Evolutionary conservation across 164 flowering plant genomes (phyloP).

Genomic region (Tinospora cordifolia): DNA sequence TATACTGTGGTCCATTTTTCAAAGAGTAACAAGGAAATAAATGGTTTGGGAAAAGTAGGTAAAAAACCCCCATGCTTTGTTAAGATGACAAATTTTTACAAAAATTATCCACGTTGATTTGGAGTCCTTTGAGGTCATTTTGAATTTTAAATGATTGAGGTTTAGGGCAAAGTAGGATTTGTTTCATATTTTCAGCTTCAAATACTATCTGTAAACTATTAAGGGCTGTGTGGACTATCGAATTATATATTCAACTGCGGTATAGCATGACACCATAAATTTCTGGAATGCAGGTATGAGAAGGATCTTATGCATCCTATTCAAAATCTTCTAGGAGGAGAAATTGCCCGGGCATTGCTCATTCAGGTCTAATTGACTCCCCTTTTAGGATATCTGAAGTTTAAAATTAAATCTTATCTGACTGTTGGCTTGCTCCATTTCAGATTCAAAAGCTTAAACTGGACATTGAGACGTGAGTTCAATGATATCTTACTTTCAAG

Average conservation of each 20-base stretch:
- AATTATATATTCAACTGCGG: not conserved
- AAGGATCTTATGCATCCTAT: conserved; percentile 91
- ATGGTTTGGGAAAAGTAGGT: too few relatives aligned
- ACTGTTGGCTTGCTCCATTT: conserved; percentile 15
- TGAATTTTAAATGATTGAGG: too few relatives aligned
- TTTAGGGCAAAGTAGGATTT: too few relatives aligned
- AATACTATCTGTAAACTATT: not conserved
- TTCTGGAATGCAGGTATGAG: conserved; percentile 56
- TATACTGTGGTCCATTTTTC: too few relatives aligned
- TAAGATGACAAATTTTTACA: too few relatives aligned
- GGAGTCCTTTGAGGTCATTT: too few relatives aligned
- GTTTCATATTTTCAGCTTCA: not conserved
- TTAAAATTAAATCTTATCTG: conserved; percentile 6
- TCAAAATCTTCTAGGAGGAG: conserved; percentile 76
- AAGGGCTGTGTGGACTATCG: not conserved
- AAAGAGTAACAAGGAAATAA: too few relatives aligned
- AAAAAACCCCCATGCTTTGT: too few relatives aligned
- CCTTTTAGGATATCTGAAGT: not conserved
- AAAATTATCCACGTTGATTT: too few relatives aligned
- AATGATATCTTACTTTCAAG: not conserved
- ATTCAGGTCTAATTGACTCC: conserved; percentile 61
- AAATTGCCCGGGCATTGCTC: conserved; percentile 84
- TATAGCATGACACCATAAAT: not conserved
- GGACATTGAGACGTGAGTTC: conserved; percentile 90
- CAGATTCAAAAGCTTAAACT: conserved; percentile 98